phyloP scores from a whole-genome alignment of 2,329 filamentous ascomycete species.

The Talaromyces islandicus region DNA sequence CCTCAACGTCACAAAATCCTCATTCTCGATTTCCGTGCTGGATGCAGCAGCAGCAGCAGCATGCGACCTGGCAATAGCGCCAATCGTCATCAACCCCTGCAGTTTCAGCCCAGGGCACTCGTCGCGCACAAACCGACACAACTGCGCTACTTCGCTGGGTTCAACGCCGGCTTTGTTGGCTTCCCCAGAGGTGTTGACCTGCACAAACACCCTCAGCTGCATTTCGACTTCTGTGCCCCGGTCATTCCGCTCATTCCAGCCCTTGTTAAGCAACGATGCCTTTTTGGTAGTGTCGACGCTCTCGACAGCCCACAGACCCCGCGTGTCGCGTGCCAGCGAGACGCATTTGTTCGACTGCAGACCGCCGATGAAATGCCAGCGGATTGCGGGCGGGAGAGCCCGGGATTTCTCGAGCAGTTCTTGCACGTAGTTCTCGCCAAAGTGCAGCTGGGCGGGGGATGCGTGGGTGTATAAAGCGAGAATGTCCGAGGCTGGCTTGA shows the following conservation, averaged over 20 bases:
- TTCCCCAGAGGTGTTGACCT: conserved; percentile 93
- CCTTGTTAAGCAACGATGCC: conserved; percentile 71
- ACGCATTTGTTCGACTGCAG: conserved; percentile 94
- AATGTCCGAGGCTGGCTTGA: conserved; percentile 90
- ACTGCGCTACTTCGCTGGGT: conserved; percentile 55
- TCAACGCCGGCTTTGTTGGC: conserved; percentile 74
- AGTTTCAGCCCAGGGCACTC: conserved; percentile 69
- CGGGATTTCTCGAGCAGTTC: conserved; percentile 82
- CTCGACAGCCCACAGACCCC: conserved; percentile 86
- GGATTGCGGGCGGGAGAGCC: conserved; percentile 65
- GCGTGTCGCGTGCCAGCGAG: conserved; percentile 70
- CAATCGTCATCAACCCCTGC: conserved; percentile 92
- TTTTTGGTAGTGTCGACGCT: conserved; percentile 87
- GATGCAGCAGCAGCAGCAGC: too few relatives aligned
- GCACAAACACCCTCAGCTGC: conserved; percentile 70
- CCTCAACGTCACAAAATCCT: conserved; percentile 70
- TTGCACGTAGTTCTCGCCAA: conserved; percentile 94
- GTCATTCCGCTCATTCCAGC: conserved; percentile 54
- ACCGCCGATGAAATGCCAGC: conserved; percentile 96
- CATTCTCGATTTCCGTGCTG: conserved; percentile 69
- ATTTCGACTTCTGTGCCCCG: conserved; percentile 21
- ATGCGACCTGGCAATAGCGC: conserved; percentile 79
- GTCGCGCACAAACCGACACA: conserved; percentile 66
- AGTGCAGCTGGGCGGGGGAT: conserved; percentile 64
- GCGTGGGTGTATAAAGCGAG: conserved; percentile 62